Base-by-base conservation (phyloP, 2,329 filamentous ascomycete genomes). In the Purpureocillium takamizusanense region DNA sequence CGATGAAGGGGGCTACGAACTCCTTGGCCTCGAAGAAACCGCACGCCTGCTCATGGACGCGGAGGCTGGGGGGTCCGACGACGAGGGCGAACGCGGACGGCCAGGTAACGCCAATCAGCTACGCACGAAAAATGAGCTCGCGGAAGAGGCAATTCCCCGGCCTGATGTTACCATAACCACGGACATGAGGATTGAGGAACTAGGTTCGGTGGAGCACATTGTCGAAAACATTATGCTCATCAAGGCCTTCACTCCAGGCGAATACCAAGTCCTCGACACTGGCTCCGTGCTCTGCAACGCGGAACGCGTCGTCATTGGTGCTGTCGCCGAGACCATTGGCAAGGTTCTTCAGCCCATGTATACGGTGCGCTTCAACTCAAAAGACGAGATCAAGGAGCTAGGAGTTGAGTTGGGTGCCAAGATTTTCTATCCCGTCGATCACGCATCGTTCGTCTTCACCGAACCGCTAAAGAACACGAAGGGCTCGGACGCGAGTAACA, bases 401-500 rank as follows among this genome's bases (percentile, higher is more conserved):
- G 81, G 79, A 6, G 60, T 95, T n/a, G 61, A 67, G n/a, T 65
- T 76, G 31, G 86, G 83, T 21, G 77, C 75, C 2, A 76, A 76
- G 35, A 65, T 97, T 3, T 95, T 77, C 63, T 97, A 95, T 54
- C 79, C 90, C 3, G 74, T 82, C 33, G 67, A 76, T 8, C 83
- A 92, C 56, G 87, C 87, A 31, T 80, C 74, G 0, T 94, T 83
- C 51, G 86, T 95, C 39, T 92, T 95, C 54, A 95, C 90, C 0
- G 76, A 92, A 56, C 78, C 82, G 7, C 67, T 97, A 41, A 84
- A 83, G 59, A 74, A 71, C 37, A 57, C 83, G 52, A 97, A 94
- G 63, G 87, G 88, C 42, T 92, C 87, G 9, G 92, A 98, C 60
- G 90, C 92, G 8, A 94, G 87, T 37, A 97, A 97, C 56, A 73